phyloP scores from a whole-genome alignment of 192 early-diverging fungal species.

The Ramicandelaber brevisporus region DNA sequence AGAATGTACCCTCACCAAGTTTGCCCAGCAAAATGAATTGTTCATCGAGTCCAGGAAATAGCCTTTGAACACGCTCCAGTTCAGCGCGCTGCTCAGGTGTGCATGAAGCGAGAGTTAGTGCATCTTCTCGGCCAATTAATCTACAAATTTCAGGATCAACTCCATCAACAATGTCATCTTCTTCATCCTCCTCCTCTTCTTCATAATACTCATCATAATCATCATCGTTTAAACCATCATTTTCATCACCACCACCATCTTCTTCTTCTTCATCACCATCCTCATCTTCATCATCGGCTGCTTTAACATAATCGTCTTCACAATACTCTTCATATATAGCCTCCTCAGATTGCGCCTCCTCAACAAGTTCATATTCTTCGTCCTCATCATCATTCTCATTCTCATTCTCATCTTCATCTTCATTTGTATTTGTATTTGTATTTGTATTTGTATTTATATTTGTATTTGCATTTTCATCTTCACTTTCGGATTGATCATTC shows the following conservation, averaged over 20 bases:
- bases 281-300: not conserved
- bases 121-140: constrained; percentile 2
- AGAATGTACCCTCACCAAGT: constrained; percentile 82
- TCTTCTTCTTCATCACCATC: not conserved
- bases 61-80: constrained; percentile 28
- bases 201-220: constrained; percentile 1
- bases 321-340: too few species aligned
- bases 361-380: too few species aligned
- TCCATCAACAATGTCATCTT: constrained; percentile 1
- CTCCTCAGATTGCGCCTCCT: too few species aligned
- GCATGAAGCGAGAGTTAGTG: constrained; percentile 1
- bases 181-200: constrained; percentile 4
- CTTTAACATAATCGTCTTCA: too few species aligned
- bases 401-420: too few species aligned
- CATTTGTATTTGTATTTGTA: too few species aligned
- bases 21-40: constrained; percentile 44
- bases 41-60: constrained; percentile 22
- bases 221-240: not conserved
- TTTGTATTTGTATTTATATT: too few species aligned
- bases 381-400: too few species aligned
- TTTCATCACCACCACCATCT: not conserved
- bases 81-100: constrained; percentile 19
- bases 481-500: too few species aligned
- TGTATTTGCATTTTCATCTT: too few species aligned
- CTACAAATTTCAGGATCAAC: too few species aligned